A percentile compares a stretch with the other conserved stretches of the same genome.
These are phyloP conservation scores for Fusarium fujikuroi DNA, from an alignment of 2,329 filamentous ascomycete species.

Conservation along the genomic window DNA sequence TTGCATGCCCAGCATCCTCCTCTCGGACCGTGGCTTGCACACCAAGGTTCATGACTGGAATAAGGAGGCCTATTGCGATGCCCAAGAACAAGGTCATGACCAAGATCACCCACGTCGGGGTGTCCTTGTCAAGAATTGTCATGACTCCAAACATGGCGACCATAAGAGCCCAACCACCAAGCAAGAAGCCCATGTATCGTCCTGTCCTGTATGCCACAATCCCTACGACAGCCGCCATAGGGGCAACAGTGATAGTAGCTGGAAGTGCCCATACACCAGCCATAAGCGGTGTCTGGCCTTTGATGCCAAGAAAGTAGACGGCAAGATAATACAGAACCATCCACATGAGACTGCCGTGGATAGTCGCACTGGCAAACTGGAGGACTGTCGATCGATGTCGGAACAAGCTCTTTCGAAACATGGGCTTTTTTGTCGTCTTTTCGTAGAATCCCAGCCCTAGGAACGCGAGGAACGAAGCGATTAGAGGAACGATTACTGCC, in stretches of 20 bases:
- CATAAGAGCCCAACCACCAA: slow-evolving; percentile 69
- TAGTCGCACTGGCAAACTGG: slow-evolving; percentile 32
- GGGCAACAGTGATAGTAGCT: slow-evolving; percentile 71
- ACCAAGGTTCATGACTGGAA: slow-evolving; percentile 70
- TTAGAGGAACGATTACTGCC: slow-evolving; percentile 66
- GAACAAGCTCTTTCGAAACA: slow-evolving; percentile 42
- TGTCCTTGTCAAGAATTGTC: slow-evolving; percentile 58
- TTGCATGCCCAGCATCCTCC: slow-evolving; percentile 38
- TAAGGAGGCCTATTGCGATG: slow-evolving; percentile 71
- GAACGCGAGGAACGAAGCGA: slow-evolving; percentile 64
- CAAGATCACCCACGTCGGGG: slow-evolving; percentile 65
- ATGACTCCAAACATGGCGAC: slow-evolving; percentile 68
- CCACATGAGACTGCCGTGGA: slow-evolving; percentile 45
- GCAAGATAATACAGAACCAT: slow-evolving; percentile 46
- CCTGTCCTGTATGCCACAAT: slow-evolving; percentile 65
- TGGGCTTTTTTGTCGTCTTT: slow-evolving; percentile 24
- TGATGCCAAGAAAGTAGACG: slow-evolving; percentile 43
- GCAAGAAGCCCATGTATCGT: slow-evolving; percentile 69
- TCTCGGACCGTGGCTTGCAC: slow-evolving; percentile 63
- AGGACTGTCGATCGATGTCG: slow-evolving; percentile 31
- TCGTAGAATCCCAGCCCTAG: slow-evolving; percentile 38
- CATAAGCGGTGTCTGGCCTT: slow-evolving; percentile 34
- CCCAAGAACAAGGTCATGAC: slow-evolving; percentile 70
- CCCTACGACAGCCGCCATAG: slow-evolving; percentile 67
- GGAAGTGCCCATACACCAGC: slow-evolving; percentile 64